A percentile compares a stretch with the other conserved stretches of the same genome.
These are phyloP conservation scores for Gossypium rotundifolium DNA, from an alignment of 345 rosid species.

Conservation along the genomic window DNA sequence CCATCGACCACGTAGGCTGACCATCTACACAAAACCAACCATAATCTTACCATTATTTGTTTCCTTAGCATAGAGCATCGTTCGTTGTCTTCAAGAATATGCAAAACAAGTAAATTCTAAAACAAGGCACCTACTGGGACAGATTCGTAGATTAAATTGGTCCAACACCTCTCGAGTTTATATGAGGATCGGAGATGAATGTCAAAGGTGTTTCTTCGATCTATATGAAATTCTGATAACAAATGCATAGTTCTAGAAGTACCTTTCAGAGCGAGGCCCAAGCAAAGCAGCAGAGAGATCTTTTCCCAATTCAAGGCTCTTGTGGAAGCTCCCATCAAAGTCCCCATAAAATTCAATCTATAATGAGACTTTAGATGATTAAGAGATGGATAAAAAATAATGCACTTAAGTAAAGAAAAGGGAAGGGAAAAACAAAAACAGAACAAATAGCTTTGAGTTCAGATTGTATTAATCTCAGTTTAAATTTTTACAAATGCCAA, in stretches of 20 bases:
- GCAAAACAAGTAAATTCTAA: neutral
- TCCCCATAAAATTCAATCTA: constrained; percentile 94
- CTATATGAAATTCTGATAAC: neutral
- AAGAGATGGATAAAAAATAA: neutral
- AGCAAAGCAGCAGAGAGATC: constrained; percentile 88
- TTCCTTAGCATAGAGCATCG: neutral
- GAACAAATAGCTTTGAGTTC: neutral
- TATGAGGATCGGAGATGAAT: neutral
- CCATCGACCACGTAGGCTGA: constrained; percentile 86
- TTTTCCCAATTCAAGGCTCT: constrained; percentile 78
- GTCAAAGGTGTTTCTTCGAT: neutral
- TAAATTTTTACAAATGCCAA: neutral
- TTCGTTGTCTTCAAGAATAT: neutral
- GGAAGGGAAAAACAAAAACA: neutral
- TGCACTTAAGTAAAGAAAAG: neutral
- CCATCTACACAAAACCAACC: constrained; percentile 47
- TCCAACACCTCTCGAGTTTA: neutral
- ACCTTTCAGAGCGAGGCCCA: constrained; percentile 83
- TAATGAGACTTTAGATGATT: neutral
- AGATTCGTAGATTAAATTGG: neutral
- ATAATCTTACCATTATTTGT: neutral
- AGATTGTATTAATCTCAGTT: neutral
- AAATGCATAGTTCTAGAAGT: neutral
- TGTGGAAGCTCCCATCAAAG: constrained; percentile 80
- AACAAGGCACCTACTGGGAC: neutral